Evolutionary conservation across 495 filamentous ascomycete species (phyloP), one percentile per base, ranked within the genome.

Genomic region (Mytilinidion resinicola): DNA sequence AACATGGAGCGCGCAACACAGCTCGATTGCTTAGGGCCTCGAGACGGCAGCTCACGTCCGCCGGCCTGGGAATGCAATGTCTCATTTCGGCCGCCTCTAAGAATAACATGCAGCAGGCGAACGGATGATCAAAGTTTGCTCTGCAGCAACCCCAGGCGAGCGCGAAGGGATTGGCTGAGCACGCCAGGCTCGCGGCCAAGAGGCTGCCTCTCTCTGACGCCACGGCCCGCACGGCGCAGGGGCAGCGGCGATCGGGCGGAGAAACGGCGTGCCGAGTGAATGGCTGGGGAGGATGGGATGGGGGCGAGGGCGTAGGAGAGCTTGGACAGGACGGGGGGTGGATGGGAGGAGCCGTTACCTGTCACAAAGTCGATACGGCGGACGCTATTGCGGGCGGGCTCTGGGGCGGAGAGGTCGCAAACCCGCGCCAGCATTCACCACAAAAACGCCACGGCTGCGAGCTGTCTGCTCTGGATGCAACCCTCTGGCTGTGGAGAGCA

Each of bases 1-100:
- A 66, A 66, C 63, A 66, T 66, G 57, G 63, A 54, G 59, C 63
- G 25, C 25, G 62, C 59, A 53, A 56, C 62, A 57, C 62, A 39
- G 53, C 53, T 41, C 59, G 55, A 49, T 38, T 51, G 59, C 25
- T 34, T 9, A 43, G 55, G 38, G 42, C 56, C 55, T 66, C 63
- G 56, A 62, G 55, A 66, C 63, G 39, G 59, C 63, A 66, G 59
- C 59, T 47, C 42, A 43, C n/a, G 53, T 15, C 63, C 63, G 39
- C 39, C 52, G 17, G 51, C 44, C 52, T 58, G 63, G 63, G 51
- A 62, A 60, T 7, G 59, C 53, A 51, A 66, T 66, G 63, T 66
- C 62, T 66, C 63, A 66, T 66, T 55, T 62, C 50, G 50, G 41
- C 50, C 51, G 49, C 20, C 56, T 38, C 52, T 46, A 56, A 62